Base-by-base conservation (phyloP, 768 basidiomycete species). In the Hypholoma sublateritium region DNA sequence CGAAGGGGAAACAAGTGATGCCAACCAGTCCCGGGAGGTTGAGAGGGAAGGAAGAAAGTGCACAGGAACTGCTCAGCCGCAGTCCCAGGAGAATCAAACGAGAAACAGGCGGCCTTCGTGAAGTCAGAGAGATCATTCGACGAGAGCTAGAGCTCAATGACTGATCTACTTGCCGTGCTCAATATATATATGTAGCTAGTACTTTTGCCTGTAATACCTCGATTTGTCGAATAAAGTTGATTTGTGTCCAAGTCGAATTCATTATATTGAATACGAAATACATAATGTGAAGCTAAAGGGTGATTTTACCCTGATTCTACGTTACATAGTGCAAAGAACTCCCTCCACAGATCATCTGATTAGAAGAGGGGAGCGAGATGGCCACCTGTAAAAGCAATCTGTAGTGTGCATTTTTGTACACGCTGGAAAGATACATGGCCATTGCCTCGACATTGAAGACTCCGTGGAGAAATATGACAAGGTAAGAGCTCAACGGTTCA, bases 51-150 rank as follows among this genome's bases (percentile, higher is more conserved):
- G 69, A 82, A 53, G 81, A 86, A 54, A 88, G 84, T 60, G 84
- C 80, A 19, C 72, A 80, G 56, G 84, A 85, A 68, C 63, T 91
- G 17, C 69, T 85, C 14, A 84, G 77, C 24, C 78, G 90, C 46
- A 93, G 91, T 69, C 91, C 91, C 6, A 82, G 81, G 55, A 75
- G 82, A 58, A 85, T 93, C 35, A 88, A 84, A 66, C 78, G 77
- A 24, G 89, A 91, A 65, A 80, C 74, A 5, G 88, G 90, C 32
- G 89, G 91, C 0, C 75, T 93, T 62, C 79, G 91, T 37, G 83
- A 89, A 68, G 91, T 93, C 32, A 76, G 91, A 56, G 91, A 93
- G 71, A 86, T 90, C 65, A 89, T 93, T 66, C 80, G 89, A 63
- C 77, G 80, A 60, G 91, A 93, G 74, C 73, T 93, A 63, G 90